Conservation (phyloP, 805 yeast species). For the Brettanomyces sp. region DNA sequence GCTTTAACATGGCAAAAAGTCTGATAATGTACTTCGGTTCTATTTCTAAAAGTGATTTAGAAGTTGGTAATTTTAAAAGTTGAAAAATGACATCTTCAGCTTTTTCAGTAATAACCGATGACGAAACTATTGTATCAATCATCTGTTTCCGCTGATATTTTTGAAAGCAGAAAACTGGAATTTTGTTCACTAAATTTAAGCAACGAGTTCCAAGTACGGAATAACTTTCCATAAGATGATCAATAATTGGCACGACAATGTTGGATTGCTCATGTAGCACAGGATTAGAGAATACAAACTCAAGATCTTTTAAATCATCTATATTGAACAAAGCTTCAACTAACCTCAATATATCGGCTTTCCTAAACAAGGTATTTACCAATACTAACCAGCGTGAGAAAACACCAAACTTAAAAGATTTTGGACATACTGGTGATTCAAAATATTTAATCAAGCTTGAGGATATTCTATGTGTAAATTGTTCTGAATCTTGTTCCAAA, state of each 20-base stretch:
- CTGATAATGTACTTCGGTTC: too few relatives aligned
- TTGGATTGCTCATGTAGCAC: constrained; percentile 40
- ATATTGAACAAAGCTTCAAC: constrained; percentile 22
- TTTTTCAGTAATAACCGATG: constrained; percentile 8
- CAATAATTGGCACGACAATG: constrained; percentile 22
- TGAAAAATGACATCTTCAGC: too few relatives aligned
- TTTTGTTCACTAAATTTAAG: constrained; percentile 9
- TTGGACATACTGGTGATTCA: not conserved
- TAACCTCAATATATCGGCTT: constrained; percentile 21
- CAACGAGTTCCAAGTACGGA: not conserved
- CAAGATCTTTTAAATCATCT: constrained; percentile 8
- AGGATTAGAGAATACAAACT: constrained; percentile 25
- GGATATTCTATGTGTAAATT: constrained; percentile 8
- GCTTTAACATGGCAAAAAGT: too few relatives aligned
- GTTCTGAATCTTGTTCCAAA: constrained; percentile 25
- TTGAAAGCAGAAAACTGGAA: constrained; percentile 44
- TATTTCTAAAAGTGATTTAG: too few relatives aligned
- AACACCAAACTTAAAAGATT: constrained; percentile 13
- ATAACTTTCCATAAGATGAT: constrained; percentile 1
- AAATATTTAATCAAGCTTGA: constrained; percentile 20
- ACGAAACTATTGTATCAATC: constrained; percentile 16
- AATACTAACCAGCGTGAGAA: constrained; percentile 51
- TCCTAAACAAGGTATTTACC: constrained; percentile 26
- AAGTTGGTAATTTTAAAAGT: too few relatives aligned
- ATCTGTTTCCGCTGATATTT: constrained; percentile 27